These are phyloP conservation scores for Otatea glauca DNA, from an alignment of 176 grass and related monocot genomes.

Conservation along the genomic window DNA sequence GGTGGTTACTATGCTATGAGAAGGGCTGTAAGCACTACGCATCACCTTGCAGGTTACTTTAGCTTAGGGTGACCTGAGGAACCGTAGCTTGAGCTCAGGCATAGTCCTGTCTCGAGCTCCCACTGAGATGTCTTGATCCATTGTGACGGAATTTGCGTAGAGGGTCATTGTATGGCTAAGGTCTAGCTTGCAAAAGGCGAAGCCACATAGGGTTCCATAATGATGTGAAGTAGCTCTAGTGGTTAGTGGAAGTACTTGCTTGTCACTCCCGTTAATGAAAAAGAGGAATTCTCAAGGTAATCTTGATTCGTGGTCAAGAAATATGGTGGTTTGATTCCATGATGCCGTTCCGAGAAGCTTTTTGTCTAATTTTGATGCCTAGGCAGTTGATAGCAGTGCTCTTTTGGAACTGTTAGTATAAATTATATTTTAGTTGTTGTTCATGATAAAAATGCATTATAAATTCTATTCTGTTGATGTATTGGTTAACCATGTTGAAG, in stretches of 20 bases:
- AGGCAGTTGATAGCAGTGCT: background rate
- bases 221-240: background rate
- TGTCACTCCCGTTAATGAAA: background rate
- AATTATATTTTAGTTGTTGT: background rate
- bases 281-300: background rate
- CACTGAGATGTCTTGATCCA: background rate
- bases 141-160: background rate
- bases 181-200: background rate
- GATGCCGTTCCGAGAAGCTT: background rate
- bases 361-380: background rate
- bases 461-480: background rate
- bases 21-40: constrained; percentile 16
- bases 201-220: background rate
- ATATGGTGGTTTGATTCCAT: background rate
- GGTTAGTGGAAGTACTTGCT: background rate
- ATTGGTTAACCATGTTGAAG: background rate
- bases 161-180: background rate
- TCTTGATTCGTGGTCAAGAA: constrained; percentile 5
- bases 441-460: background rate
- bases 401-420: background rate
- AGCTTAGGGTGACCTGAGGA: background rate
- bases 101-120: background rate
- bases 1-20: background rate
- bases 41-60: constrained; percentile 17
- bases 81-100: background rate